These are phyloP conservation scores for Medicago lupulina DNA, from an alignment of 306 rosid genomes.

Conservation along the genomic window DNA sequence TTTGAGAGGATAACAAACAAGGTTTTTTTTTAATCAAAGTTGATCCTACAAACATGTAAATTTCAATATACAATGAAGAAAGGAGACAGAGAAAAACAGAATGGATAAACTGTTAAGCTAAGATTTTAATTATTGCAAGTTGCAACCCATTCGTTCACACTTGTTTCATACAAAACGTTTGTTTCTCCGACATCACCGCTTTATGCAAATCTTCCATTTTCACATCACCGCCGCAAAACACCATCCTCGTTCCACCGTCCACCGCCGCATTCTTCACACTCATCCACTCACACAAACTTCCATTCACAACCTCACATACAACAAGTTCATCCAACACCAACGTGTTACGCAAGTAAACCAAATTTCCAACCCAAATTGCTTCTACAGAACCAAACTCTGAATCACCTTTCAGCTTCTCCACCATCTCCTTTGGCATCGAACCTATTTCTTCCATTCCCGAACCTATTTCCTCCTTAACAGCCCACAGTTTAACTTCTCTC, in stretches of 20 bases:
- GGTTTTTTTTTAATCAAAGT: too few species aligned
- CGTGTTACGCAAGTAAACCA: slow-evolving; percentile 56
- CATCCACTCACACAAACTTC: slow-evolving; percentile 54
- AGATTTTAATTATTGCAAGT: background rate
- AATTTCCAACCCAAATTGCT: slow-evolving; percentile 51
- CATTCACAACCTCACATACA: slow-evolving; percentile 48
- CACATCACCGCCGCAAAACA: slow-evolving; percentile 59
- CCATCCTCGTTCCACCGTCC: slow-evolving; percentile 39
- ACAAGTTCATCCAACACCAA: slow-evolving; percentile 50
- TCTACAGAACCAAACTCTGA: slow-evolving; percentile 50
- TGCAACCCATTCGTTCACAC: background rate
- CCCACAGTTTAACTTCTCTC: slow-evolving; percentile 59
- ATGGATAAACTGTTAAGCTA: background rate
- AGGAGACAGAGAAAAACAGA: background rate
- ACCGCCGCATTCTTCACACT: slow-evolving; percentile 49
- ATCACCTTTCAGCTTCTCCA: slow-evolving; percentile 49
- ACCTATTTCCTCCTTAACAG: slow-evolving; percentile 48
- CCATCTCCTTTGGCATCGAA: slow-evolving; percentile 71
- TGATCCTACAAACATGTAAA: too few species aligned
- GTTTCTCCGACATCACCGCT: slow-evolving; percentile 26
- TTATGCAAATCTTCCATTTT: slow-evolving; percentile 52
- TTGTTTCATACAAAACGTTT: slow-evolving; percentile 35
- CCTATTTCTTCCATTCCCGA: slow-evolving; percentile 49
- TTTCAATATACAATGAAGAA: background rate
- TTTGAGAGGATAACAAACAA: too few species aligned